Evolutionary conservation across 2,329 filamentous ascomycete species (phyloP), one percentile per base, ranked within the genome.

Genomic region (Sporothrix variecibatus): DNA sequence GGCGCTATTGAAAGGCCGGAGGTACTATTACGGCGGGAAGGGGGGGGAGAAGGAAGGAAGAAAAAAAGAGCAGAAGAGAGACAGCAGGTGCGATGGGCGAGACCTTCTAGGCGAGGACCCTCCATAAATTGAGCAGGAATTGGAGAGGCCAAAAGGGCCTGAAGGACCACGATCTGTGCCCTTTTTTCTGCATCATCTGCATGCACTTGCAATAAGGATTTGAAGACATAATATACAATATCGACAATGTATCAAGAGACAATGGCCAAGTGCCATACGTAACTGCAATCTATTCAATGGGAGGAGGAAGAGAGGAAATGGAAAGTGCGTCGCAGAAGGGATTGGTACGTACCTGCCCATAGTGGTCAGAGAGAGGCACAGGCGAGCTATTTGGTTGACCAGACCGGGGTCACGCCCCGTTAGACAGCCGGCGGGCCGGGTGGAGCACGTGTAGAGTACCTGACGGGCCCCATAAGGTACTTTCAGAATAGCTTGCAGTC

Each of bases 371-470:
- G 15, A 38, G 65, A 34, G 51, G 56, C 46, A 70, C 69, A 69
- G 23, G 73, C 73, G 60, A 72, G 72, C 71, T 68, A 28, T 75
- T 8, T 71, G 73, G 73, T 73, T 73, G 72, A 74, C 51, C 51
- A 69, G 74, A 67, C 40, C 43, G 70, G 72, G 75, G 62, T 71
- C 49, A 71, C 67, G 72, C 72, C 73, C 74, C 74, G 73, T 72
- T 75, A 75, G 72, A 74, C 74, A 74, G 75, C 73, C 75, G 65
- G 68, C 73, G 75, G 73, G 71, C 64, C 74, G 75, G 73, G 75
- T 76, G 73, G 75, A 74, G 75, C 74, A 76, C 73, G 71, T 74
- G 72, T 68, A 73, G 64, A 70, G 38, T 70, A 73, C 51, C 28
- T 65, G 26, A 51, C 34, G 49, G 34, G 46, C 9, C 62, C 53